phyloP scores from a whole-genome alignment of 306 rosid genomes.

The Urtica urens region DNA sequence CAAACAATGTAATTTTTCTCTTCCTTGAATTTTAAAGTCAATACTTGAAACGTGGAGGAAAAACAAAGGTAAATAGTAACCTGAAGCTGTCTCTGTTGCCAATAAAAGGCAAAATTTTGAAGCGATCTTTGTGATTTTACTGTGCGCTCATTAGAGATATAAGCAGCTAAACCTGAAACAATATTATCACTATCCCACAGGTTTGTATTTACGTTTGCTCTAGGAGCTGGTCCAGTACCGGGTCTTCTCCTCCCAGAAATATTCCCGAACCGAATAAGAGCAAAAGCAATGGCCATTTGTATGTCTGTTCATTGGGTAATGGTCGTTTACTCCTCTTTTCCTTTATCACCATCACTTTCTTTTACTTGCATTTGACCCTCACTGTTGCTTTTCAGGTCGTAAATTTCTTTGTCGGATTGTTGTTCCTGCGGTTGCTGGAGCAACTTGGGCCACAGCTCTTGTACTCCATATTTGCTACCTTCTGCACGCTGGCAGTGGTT shows the following conservation, averaged over 20 bases:
- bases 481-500: constrained; percentile 66
- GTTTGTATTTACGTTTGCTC: constrained; percentile 82
- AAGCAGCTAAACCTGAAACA: too few relatives aligned
- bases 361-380: not conserved
- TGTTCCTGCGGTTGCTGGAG: constrained; percentile 76
- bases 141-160: too few relatives aligned
- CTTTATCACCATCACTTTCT: constrained; percentile 2
- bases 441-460: constrained; percentile 64
- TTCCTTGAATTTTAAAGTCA: not conserved
- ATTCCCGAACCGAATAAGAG: constrained; percentile 78
- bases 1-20: not conserved
- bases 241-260: constrained; percentile 91
- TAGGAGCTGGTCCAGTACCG: constrained; percentile 98
- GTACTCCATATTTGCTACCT: constrained; percentile 62
- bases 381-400: constrained; percentile 46
- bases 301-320: constrained; percentile 98
- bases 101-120: too few relatives aligned
- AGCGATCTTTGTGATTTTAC: too few relatives aligned
- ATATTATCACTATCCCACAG: constrained; percentile 34
- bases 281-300: constrained; percentile 92
- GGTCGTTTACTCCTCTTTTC: constrained; percentile 13
- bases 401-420: constrained; percentile 88
- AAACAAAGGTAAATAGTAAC: too few relatives aligned
- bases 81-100: too few relatives aligned
- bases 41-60: too few relatives aligned